These are phyloP conservation scores for Pachysandra terminalis DNA, from an alignment of 164 flowering plant genomes.

Conservation along the genomic window DNA sequence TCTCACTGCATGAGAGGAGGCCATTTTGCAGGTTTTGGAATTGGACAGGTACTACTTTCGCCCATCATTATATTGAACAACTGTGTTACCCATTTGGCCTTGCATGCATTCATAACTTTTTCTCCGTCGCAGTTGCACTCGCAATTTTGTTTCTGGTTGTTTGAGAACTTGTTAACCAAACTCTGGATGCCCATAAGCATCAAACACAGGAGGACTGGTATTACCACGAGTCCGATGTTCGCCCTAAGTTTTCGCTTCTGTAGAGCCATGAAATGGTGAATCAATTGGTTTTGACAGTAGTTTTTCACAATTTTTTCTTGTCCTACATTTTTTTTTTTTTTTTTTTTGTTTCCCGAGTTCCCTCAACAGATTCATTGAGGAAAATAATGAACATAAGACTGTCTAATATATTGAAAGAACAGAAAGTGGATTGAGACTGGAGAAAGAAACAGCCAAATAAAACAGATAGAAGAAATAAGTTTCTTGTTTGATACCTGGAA, in stretches of 20 bases:
- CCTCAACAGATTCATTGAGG: too few relatives aligned
- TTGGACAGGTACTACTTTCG: conserved; percentile 57
- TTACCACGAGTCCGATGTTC: conserved; percentile 39
- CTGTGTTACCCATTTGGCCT: conserved; percentile 59
- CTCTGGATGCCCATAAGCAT: conserved; percentile 34
- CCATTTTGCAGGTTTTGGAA: conserved; percentile 73
- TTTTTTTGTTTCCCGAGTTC: too few relatives aligned
- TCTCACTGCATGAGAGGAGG: conserved; percentile 72
- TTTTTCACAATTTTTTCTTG: too few relatives aligned
- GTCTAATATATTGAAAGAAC: too few relatives aligned
- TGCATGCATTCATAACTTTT: conserved; percentile 55
- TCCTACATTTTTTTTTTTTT: too few relatives aligned
- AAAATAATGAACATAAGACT: too few relatives aligned
- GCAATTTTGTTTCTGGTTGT: conserved; percentile 50
- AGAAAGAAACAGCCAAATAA: too few relatives aligned
- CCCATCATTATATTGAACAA: conserved; percentile 53
- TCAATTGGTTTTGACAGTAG: too few relatives aligned
- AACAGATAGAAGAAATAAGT: too few relatives aligned
- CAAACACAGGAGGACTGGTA: conserved; percentile 53
- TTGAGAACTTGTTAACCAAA: conserved; percentile 42
- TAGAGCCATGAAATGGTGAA: too few relatives aligned
- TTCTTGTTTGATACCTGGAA: too few relatives aligned
- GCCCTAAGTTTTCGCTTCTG: conserved; percentile 57
- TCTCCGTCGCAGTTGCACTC: conserved; percentile 61
- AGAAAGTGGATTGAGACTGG: too few relatives aligned